Base-by-base conservation (phyloP, 257 asterid genomes). In the Paulownia fortunei region DNA sequence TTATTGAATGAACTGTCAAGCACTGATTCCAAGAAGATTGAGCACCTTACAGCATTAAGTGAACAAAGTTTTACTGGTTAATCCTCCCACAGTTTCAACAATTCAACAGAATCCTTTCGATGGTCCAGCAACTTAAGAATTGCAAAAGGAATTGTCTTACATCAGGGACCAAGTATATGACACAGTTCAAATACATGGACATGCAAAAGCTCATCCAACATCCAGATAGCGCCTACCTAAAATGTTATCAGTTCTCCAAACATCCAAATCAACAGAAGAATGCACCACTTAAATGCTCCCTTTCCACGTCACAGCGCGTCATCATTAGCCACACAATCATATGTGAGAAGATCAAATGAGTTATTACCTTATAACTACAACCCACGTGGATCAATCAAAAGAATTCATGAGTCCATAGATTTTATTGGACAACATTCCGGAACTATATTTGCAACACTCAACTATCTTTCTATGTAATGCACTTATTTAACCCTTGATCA, bases 301-400 rank as follows among this genome's bases (percentile, higher is more conserved):
- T 26, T 51, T 56, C 66, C 67, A 34, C 15, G 27, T 41, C 56
- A 67, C 71, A 16, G 12, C 24, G 30, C 39, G 8, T 7, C 37
- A 42, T 26, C 63, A 71, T 63, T 39, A 56, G 65, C 8, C 16
- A 64, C 59, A 12, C 58, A 15, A 56, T 41, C 52, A 12, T 32
- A 77, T 15, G 34, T 51, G 61, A 58, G 19, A 24, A 47, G 13
- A 67, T 59, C 26, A 73, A 59, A 59, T 54, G n/a, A 26, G 26
- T 42, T 15, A n/a, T 61, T 26, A 59, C 76, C 46, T 26, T 83
- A 62, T n/a, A 46, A 30, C 32, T 47, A 60, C 74, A 39, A 69
- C n/a, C 46, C 71, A 77, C 30, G 26, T n/a, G 64, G 71, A 77
- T 63, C 52, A 26, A 78, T 47, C 46, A 37, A 80, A 76, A 42